phyloP scores from a whole-genome alignment of 2,329 filamentous ascomycete species.

The Fusarium pseudonygamai region DNA sequence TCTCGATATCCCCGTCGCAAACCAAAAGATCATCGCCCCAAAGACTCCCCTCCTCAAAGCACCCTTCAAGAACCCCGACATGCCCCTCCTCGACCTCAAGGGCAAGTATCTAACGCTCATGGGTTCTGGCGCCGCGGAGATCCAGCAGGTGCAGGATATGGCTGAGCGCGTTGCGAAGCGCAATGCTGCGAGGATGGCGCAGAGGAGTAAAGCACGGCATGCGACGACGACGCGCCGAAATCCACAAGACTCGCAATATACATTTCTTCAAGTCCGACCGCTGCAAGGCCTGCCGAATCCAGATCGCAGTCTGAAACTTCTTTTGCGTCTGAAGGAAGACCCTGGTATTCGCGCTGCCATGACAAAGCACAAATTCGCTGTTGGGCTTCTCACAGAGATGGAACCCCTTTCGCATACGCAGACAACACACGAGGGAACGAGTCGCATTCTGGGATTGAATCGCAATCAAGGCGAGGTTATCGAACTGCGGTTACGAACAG shows the following conservation, averaged over 20 bases:
- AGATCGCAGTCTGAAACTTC: constrained; percentile 73
- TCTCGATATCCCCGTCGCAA: constrained; percentile 67
- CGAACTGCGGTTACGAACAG: constrained; percentile 88
- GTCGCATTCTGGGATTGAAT: constrained; percentile 85
- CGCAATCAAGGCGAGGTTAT: constrained; percentile 89
- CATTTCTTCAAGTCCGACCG: constrained; percentile 80
- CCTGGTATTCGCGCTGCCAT: constrained; percentile 86
- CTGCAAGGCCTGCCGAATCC: constrained; percentile 82
- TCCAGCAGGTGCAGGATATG: constrained; percentile 64
- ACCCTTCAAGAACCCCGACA: constrained; percentile 68
- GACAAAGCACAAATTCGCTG: constrained; percentile 84
- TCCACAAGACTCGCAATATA: constrained; percentile 74
- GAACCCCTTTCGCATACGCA: constrained; percentile 84
- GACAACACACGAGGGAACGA: constrained; percentile 74
- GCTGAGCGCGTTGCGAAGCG: constrained; percentile 58
- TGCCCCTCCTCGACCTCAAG: constrained; percentile 59
- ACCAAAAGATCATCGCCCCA: constrained; percentile 75
- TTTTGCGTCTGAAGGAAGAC: constrained; percentile 81
- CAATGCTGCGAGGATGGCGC: constrained; percentile 53
- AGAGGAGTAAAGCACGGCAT: constrained; percentile 42
- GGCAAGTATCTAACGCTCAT: constrained; percentile 72
- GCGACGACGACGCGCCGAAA: constrained; percentile 7
- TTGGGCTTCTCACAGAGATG: constrained; percentile 93
- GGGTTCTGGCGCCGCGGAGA: constrained; percentile 69
- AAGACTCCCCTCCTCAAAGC: constrained; percentile 72